phyloP scores from a whole-genome alignment of 345 rosid genomes.

The Salix suchowensis region DNA sequence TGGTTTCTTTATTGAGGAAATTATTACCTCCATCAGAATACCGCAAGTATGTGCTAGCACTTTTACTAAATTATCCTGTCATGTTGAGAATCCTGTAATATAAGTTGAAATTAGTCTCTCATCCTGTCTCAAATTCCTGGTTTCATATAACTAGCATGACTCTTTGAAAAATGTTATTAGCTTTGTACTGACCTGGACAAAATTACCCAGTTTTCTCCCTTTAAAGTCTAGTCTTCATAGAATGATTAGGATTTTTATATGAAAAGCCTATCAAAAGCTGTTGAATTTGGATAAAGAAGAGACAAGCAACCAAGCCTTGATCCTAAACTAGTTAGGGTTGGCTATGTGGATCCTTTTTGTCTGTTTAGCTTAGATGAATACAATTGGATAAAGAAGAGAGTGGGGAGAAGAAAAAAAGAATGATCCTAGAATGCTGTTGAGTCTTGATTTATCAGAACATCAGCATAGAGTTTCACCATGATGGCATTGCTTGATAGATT shows the following conservation, averaged over 20 bases:
- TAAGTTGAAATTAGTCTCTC: not conserved
- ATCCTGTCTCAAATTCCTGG: not conserved
- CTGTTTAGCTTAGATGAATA: too few relatives aligned
- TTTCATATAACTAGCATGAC: not conserved
- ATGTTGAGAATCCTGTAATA: not conserved
- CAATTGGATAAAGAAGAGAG: too few relatives aligned
- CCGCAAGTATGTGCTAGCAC: slow-evolving; percentile 69
- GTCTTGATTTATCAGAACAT: too few relatives aligned
- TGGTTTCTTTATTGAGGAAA: slow-evolving; percentile 91
- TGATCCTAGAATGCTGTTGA: too few relatives aligned
- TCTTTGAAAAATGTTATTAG: not conserved
- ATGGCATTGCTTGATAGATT: too few relatives aligned
- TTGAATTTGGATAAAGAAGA: not conserved
- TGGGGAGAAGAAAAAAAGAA: too few relatives aligned
- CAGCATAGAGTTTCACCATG: too few relatives aligned
- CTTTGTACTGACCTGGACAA: not conserved
- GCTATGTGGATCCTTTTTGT: too few relatives aligned
- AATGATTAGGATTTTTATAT: not conserved
- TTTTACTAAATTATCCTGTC: not conserved
- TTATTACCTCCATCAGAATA: slow-evolving; percentile 84
- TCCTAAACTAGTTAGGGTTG: too few relatives aligned
- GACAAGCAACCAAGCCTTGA: not conserved
- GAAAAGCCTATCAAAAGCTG: not conserved
- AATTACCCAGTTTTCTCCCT: not conserved
- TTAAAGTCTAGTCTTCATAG: not conserved